A percentile compares a stretch with the other conserved stretches of the same genome.
Evolutionary conservation across 179 eudicot species (phyloP).

Genomic region (Silene noctiflora): DNA sequence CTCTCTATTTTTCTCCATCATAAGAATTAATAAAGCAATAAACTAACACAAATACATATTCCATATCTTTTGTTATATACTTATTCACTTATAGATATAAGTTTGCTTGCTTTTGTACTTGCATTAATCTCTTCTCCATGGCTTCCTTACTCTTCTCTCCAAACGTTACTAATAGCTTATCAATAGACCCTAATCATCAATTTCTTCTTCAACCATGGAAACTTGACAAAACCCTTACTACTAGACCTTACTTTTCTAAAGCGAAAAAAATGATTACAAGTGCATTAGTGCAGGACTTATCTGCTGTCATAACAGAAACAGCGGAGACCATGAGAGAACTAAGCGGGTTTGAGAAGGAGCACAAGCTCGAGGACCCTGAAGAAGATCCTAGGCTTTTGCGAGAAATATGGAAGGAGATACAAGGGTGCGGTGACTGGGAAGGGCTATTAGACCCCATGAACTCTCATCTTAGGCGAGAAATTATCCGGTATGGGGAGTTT

Average conservation of each 20-base stretch:
- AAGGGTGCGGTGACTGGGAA: conserved; percentile 62
- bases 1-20: not conserved
- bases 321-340: not conserved
- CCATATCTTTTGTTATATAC: not conserved
- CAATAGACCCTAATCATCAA: conserved; percentile 19
- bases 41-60: not conserved
- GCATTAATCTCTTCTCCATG: conserved; percentile 15
- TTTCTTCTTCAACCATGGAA: conserved; percentile 11
- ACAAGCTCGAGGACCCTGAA: conserved; percentile 3
- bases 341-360: conserved; percentile 18
- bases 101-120: conserved; percentile 1
- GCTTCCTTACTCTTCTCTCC: conserved; percentile 21
- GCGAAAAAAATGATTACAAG: conserved; percentile 5
- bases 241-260: conserved; percentile 6
- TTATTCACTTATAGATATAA: not conserved
- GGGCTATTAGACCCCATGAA: conserved; percentile 64
- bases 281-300: conserved; percentile 4
- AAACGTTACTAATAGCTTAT: conserved; percentile 1
- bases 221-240: conserved; percentile 9
- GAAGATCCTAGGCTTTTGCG: conserved; percentile 36
- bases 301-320: not conserved
- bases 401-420: conserved; percentile 59
- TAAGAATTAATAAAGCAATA: not conserved
- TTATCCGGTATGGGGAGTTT: conserved; percentile 71
- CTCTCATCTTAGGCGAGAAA: conserved; percentile 50